Evolutionary conservation across 352 stramenopile genomes (phyloP), one percentile per base, ranked within the genome.

Genomic region (Phytophthora macrochlamydospora): DNA sequence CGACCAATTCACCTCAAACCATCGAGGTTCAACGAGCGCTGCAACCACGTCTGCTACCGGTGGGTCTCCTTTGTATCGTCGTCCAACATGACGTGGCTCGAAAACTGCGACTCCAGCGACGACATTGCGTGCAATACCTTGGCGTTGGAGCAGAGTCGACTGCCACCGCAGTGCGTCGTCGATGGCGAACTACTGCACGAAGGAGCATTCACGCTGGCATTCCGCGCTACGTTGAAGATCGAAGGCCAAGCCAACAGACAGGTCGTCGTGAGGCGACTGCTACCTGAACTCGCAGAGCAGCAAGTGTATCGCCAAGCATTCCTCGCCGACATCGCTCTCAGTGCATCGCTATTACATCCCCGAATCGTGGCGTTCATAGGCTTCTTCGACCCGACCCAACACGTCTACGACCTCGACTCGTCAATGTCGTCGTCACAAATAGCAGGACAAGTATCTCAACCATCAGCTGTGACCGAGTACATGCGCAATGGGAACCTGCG

Each of bases 401-500:
- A 48, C 5, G 58, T 62, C 2, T 75, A 76, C 42, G 68, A 75
- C 37, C 54, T 72, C 9, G 61, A 69, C 30, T 54, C 45, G 7
- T 61, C 65, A 2, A 53, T 51, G 0, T 75, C 65, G 7, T 55
- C 70, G 29, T 72, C 70, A 33, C 60, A 63, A n/a, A 32, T 68
- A 24, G 35, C 60, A 45, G 24, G 31, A 28, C 56, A 60, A 18
- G 48, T 43, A 46, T 31, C 54, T 1, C 66, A 75, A 31, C 75
- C 75, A 3, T 75, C 63, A 18, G 78, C 76, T 8, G 61, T 87
- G 42, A 80, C 66, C 5, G 78, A 85, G 64, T 81, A 70, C 43
- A 78, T 85, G 68, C 56, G 65, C 1, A 79, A 78, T 24, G 76
- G 78, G 14, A 58, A 87, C 43, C 67, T 89, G 4, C 64, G 72